Base-by-base conservation (phyloP, 805 yeast species). In the Yamadazyma endophytica region DNA sequence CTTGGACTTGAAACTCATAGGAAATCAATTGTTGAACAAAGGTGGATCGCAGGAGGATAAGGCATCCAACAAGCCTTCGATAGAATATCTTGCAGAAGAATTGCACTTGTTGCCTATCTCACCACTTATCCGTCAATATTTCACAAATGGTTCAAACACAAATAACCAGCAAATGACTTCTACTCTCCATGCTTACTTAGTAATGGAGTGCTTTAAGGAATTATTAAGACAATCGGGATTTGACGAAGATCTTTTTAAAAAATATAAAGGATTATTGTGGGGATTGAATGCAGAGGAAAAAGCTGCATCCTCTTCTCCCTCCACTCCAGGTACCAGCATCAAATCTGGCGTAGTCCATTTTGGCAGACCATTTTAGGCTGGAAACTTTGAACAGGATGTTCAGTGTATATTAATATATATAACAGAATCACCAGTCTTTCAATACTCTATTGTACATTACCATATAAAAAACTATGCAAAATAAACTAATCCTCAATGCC, bases 1-100 rank as follows among this genome's bases (percentile, higher is more conserved):
- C 31, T 87, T 75, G 56, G 98, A 90, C 52, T 74, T 92, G 50
- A 92, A 90, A 54, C 65, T 58, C 29, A 53, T 64, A 23, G 70
- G 69, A 8, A 58, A 44, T 38, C 67, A 58, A 39, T 47, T 64
- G 21, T 47, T 63, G 37, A 55, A 33, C 41, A 44, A 33, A 22
- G 15, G 34, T 2, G 14, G 23, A 15, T 29, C 33, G 28, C 32
- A 25, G 16, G 50, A 40, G 15, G 32, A 33, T 13, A 40, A 38
- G 27, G 25, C 48, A 9, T 42, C 41, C 12, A 49, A 49, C 21
- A 68, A 71, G 41, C 67, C 71, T 12, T 68, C 79, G 2, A 61
- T 82, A 23, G 85, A 81, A 46, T 65, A 68, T 32, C 58, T 82
- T 36, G 83, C 87, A 0, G 89, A 82, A 47, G 89, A 81, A 33